These are phyloP conservation scores for Hysterium pulicare DNA, from an alignment of 2,329 filamentous ascomycete genomes.

Conservation along the genomic window DNA sequence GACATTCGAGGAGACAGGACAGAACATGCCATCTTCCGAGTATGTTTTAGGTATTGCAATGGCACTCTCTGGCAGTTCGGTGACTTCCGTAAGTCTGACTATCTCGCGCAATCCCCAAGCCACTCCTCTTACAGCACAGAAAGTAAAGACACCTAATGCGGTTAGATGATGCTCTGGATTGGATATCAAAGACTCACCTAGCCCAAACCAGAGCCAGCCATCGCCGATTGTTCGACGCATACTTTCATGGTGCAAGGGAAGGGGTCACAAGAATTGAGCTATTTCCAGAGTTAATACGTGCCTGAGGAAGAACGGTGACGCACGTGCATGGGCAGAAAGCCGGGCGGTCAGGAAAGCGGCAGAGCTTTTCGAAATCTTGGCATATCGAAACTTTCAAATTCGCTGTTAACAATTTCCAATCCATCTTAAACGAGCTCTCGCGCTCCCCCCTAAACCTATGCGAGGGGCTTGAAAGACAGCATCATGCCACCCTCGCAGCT, in stretches of 20 bases:
- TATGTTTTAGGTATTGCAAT: constrained; percentile 51
- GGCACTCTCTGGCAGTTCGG: constrained; percentile 56
- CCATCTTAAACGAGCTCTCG: not conserved
- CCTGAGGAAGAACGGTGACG: not conserved
- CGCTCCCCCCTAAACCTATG: not conserved
- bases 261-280: not conserved
- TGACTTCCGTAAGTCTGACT: constrained; percentile 64
- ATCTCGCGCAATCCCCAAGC: constrained; percentile 57
- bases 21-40: constrained; percentile 54
- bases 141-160: constrained; percentile 52
- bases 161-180: too few relatives aligned
- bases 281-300: constrained; percentile 18
- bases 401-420: not conserved
- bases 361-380: constrained; percentile 2
- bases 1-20: constrained; percentile 54
- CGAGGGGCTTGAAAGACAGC: not conserved
- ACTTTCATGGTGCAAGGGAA: constrained; percentile 11
- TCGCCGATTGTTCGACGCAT: constrained; percentile 42
- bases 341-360: not conserved
- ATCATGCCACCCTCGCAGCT: constrained; percentile 92
- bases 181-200: constrained; percentile 37
- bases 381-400: constrained; percentile 1
- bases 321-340: not conserved
- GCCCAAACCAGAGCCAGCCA: constrained; percentile 46
- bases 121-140: constrained; percentile 57